Base-by-base conservation (phyloP, 208 protist species). In the Jaenimonas drosophilae region DNA sequence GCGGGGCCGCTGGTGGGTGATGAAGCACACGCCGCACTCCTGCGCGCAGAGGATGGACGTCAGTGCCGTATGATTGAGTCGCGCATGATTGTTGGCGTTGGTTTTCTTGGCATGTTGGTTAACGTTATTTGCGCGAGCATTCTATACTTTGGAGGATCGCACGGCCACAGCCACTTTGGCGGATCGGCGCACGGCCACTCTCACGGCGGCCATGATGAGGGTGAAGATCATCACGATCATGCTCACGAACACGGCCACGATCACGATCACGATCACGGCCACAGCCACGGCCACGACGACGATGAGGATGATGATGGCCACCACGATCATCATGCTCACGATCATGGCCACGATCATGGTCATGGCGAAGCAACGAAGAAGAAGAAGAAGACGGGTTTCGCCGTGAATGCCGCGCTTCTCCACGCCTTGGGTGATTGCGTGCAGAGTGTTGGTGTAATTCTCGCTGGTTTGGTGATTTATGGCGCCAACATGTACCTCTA, bases 401-500 rank as follows among this genome's bases (percentile, higher is more conserved):
- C 77, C 21, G 70, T 96, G 21, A 66, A 87, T 33, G 70, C 88
- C 0, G 85, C 88, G 11, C 74, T 92, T 19, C 72, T 96, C 26
- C 88, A 96, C 52, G 86, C 83, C 1, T 56, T 96, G 5, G 86
- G 86, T n/a, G 88, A 96, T 51, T 92, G 79, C 50, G 67, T 94
- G 0, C 88, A 94, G 73, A 83, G 70, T 27, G 25, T 88, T 34
- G 88, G 88, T 26, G 88, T 95, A 26, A 91, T 95, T 21, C 20
- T 92, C 14, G 85, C 88, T 1, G 79, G 76, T 21, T 44, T 51
- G 16, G 71, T 89, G 43, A 94, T 95, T 43, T 95, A 85, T 64
- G 37, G 73, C 12, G 64, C 52, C 3, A 90, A 90, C 58, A 20
- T 37, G 7, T 44, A 28, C 29, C 42, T 49, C 42, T 78, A 67